phyloP scores from a whole-genome alignment of 768 basidiomycete species.

The Termitomyces sp. region DNA sequence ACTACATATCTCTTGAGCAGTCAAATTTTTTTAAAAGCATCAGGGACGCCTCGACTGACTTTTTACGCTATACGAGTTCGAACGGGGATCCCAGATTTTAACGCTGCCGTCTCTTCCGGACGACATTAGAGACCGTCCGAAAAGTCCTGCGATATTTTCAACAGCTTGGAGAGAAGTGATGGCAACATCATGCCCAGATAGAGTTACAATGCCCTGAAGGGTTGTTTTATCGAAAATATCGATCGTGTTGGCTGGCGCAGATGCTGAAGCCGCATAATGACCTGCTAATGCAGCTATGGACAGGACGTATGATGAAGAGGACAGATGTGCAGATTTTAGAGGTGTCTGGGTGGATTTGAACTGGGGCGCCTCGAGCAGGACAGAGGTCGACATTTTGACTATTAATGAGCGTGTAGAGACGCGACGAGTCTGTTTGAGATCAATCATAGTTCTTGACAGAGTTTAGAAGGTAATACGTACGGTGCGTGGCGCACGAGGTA shows the following conservation, averaged over 20 bases:
- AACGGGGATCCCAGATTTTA: conserved; percentile 71
- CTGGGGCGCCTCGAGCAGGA: conserved; percentile 26
- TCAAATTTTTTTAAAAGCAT: conserved; percentile 21
- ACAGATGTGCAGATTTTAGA: conserved; percentile 25
- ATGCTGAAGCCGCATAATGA: conserved; percentile 56
- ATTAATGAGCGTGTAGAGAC: not conserved
- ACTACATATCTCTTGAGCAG: conserved; percentile 42
- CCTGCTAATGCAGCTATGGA: conserved; percentile 44
- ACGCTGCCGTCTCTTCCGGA: conserved; percentile 70
- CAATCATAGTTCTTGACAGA: not conserved
- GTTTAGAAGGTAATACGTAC: not conserved
- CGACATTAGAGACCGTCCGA: conserved; percentile 48
- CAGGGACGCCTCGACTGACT: conserved; percentile 38
- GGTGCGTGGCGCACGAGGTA: not conserved
- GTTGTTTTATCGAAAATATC: conserved; percentile 60
- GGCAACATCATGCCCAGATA: conserved; percentile 53
- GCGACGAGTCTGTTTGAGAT: conserved; percentile 1
- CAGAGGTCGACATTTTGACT: conserved; percentile 11
- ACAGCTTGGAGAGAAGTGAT: conserved; percentile 52
- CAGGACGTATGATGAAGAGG: conserved; percentile 53
- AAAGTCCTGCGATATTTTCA: conserved; percentile 32
- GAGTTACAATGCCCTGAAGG: conserved; percentile 37
- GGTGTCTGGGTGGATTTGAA: conserved; percentile 18
- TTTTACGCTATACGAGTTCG: conserved; percentile 45
- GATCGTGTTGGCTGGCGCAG: conserved; percentile 61